These are phyloP conservation scores for Glycine latifolia DNA, from an alignment of 306 rosid species.

Conservation along the genomic window DNA sequence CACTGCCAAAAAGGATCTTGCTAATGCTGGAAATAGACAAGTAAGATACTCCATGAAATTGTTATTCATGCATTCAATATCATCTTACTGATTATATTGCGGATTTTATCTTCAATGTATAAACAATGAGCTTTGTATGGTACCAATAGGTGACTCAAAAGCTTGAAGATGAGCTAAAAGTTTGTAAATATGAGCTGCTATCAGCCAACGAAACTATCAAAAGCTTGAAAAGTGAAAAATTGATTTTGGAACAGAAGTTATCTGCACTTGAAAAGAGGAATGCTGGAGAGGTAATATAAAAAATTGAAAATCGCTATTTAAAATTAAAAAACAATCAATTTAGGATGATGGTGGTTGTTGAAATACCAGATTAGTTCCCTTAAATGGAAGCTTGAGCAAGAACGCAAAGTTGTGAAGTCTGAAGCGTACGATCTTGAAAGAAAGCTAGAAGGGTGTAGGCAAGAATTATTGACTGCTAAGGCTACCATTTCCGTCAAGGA, in stretches of 20 bases:
- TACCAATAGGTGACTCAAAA: constrained; percentile 59
- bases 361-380: constrained; percentile 68
- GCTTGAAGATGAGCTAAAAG: constrained; percentile 79
- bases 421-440: constrained; percentile 68
- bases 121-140: constrained; percentile 32
- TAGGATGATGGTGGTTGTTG: constrained; percentile 40
- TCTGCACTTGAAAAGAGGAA: constrained; percentile 66
- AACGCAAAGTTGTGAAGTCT: constrained; percentile 64
- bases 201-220: constrained; percentile 67
- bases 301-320: constrained; percentile 17
- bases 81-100: constrained; percentile 13
- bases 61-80: constrained; percentile 37
- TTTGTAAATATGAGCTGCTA: constrained; percentile 65
- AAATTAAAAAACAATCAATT: constrained; percentile 27
- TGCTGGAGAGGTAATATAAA: constrained; percentile 70
- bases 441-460: constrained; percentile 64
- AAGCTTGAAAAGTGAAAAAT: constrained; percentile 68
- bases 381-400: constrained; percentile 69
- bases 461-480: constrained; percentile 64
- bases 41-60: constrained; percentile 54
- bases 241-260: constrained; percentile 64
- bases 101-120: constrained; percentile 31
- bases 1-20: constrained; percentile 55
- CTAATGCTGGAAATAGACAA: constrained; percentile 61
- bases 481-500: constrained; percentile 67